Conservation (phyloP, 805 yeast genomes). For the Candida awuae region DNA sequence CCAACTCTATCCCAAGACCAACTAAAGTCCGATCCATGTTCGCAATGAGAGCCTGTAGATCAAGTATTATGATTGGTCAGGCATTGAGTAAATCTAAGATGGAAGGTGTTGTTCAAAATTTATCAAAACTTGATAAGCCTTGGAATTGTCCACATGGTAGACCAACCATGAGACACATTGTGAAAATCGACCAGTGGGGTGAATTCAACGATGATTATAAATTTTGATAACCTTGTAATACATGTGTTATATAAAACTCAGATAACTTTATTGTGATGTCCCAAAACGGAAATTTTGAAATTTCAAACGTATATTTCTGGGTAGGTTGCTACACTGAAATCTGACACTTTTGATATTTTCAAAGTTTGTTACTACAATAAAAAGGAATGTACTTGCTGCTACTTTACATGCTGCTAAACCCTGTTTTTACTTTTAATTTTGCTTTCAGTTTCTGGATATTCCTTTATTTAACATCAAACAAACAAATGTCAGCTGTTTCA, state of each 20-base stretch:
- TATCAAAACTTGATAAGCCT: slow-evolving; percentile 75
- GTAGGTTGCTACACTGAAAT: too few species aligned
- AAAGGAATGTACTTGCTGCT: too few species aligned
- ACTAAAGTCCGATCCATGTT: slow-evolving; percentile 75
- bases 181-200: slow-evolving; percentile 45
- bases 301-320: neutral
- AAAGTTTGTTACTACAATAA: too few species aligned
- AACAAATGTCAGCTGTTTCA: neutral
- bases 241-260: neutral
- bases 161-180: slow-evolving; percentile 90
- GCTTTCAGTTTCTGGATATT: neutral
- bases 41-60: slow-evolving; percentile 93
- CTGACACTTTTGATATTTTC: too few species aligned
- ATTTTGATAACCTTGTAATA: neutral
- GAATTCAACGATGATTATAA: slow-evolving; percentile 38
- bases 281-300: slow-evolving; percentile 25
- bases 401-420: too few species aligned
- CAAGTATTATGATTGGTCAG: slow-evolving; percentile 89
- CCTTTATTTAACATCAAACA: neutral
- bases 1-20: slow-evolving; percentile 42
- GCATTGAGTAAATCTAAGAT: slow-evolving; percentile 51
- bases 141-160: slow-evolving; percentile 98
- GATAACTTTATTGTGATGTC: slow-evolving; percentile 19
- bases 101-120: slow-evolving; percentile 57
- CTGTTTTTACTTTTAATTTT: neutral